These are phyloP conservation scores for Sechiopsis laciniata DNA, from an alignment of 306 rosid species.

Conservation along the genomic window DNA sequence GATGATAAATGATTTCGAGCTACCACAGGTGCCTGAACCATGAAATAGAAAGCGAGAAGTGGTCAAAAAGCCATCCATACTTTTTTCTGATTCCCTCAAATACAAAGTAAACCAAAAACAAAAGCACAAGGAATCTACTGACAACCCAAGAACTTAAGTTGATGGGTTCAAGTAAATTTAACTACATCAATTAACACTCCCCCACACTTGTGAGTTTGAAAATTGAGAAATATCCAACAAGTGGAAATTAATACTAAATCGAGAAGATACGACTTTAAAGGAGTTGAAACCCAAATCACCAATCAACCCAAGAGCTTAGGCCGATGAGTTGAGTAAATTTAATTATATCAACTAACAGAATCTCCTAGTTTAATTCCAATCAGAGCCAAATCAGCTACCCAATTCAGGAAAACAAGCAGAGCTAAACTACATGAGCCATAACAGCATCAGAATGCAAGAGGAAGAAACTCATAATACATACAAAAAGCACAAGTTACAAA, in stretches of 20 bases:
- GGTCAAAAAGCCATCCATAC: background rate
- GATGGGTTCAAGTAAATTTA: too few relatives aligned
- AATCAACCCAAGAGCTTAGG: too few relatives aligned
- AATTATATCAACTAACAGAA: background rate
- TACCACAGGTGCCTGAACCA: slow-evolving; percentile 44
- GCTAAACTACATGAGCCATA: background rate
- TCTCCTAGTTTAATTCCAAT: background rate
- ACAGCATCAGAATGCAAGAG: background rate
- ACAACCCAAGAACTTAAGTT: too few relatives aligned
- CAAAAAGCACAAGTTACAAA: background rate
- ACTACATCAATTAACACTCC: too few relatives aligned
- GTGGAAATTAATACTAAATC: too few relatives aligned
- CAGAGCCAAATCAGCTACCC: slow-evolving; percentile 12
- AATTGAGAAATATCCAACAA: too few relatives aligned
- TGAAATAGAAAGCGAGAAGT: slow-evolving; percentile 19
- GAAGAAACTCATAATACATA: background rate
- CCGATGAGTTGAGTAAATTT: too few relatives aligned
- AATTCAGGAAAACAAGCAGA: slow-evolving; percentile 19
- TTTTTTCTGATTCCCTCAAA: slow-evolving; percentile 10
- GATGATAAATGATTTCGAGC: slow-evolving; percentile 51
- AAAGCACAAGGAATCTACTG: background rate
- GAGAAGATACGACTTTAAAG: too few relatives aligned
- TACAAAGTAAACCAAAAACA: slow-evolving; percentile 5
- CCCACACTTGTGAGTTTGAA: too few relatives aligned
- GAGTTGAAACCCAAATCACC: too few relatives aligned